Evolutionary conservation across 2,329 filamentous ascomycete genomes (phyloP).

Genomic region (Dactylonectria macrodidyma): DNA sequence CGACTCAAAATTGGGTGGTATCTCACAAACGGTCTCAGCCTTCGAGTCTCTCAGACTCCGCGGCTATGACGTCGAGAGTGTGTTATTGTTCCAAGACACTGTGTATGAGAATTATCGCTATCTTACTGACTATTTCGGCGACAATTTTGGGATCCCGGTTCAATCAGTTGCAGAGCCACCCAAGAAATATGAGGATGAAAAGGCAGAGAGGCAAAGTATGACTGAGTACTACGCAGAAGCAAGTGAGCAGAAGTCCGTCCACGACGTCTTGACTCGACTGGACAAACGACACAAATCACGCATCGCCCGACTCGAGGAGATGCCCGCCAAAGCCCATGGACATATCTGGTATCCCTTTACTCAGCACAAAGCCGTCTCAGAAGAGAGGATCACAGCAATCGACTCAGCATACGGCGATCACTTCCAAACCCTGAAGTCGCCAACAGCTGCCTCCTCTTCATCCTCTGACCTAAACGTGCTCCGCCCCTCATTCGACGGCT

Average conservation of each 20-base stretch:
- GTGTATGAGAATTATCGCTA: slow-evolving; percentile 79
- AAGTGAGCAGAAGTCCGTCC: slow-evolving; percentile 56
- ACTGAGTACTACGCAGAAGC: slow-evolving; percentile 72
- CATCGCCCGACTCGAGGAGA: slow-evolving; percentile 70
- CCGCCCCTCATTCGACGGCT: slow-evolving; percentile 81
- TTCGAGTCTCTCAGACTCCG: slow-evolving; percentile 84
- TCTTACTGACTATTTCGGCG: slow-evolving; percentile 76
- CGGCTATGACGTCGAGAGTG: slow-evolving; percentile 81
- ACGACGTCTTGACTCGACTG: slow-evolving; percentile 65
- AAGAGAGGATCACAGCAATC: slow-evolving; percentile 78
- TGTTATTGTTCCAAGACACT: slow-evolving; percentile 78
- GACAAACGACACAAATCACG: slow-evolving; percentile 68
- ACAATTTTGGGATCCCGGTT: slow-evolving; percentile 70
- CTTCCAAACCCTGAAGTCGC: slow-evolving; percentile 73
- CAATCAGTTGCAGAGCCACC: slow-evolving; percentile 74
- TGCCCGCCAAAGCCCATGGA: slow-evolving; percentile 73
- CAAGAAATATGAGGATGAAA: slow-evolving; percentile 52
- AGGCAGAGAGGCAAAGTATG: slow-evolving; percentile 72
- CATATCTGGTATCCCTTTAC: slow-evolving; percentile 92
- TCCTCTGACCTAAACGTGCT: slow-evolving; percentile 32
- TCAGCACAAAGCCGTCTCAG: slow-evolving; percentile 77
- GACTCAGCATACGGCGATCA: slow-evolving; percentile 86
- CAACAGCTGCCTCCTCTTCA: slow-evolving; percentile 8
- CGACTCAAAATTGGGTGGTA: slow-evolving; percentile 83
- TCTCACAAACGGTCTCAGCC: slow-evolving; percentile 84